Percentiles rank a stretch among this genome's conserved stretches.
These are phyloP conservation scores for Isoetes taiwanensis DNA, from an alignment of 75 land plant species.

Conservation along the genomic window DNA sequence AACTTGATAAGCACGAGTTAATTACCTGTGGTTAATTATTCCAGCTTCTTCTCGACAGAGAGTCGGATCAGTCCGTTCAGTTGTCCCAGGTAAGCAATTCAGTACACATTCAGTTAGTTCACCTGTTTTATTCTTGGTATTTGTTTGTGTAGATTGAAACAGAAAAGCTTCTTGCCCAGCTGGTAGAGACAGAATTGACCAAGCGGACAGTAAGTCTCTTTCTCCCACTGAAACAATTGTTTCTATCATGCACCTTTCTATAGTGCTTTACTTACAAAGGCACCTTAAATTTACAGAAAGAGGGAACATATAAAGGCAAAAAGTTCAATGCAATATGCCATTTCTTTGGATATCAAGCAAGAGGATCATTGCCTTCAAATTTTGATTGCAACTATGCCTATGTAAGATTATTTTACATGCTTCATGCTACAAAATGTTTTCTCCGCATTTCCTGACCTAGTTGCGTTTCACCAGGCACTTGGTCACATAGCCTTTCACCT, in stretches of 20 bases:
- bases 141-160: conserved; percentile 72
- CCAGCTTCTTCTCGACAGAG: conserved; percentile 82
- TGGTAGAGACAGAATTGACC: conserved; percentile 89
- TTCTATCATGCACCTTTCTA: no score
- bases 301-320: conserved; percentile 88
- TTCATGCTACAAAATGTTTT: background rate
- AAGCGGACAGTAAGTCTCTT: conserved; percentile 45
- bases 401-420: conserved; percentile 30
- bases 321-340: conserved; percentile 99
- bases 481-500: conserved; percentile 84
- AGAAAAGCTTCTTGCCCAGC: conserved; percentile 87
- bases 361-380: conserved; percentile 95
- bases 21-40: conserved; percentile 1
- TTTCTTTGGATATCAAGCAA: conserved; percentile 98
- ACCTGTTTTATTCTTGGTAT: no score
- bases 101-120: no score
- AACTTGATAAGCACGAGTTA: background rate
- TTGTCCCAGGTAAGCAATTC: conserved; percentile 67
- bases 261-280: no score
- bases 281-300: conserved; percentile 68
- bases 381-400: conserved; percentile 97
- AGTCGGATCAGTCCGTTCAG: conserved; percentile 93
- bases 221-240: no score
- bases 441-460: background rate
- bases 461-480: conserved; percentile 43